Evolutionary conservation across 805 yeast species (phyloP), one percentile per base, ranked within the genome.

Genomic region (Saturnispora ahearnii): DNA sequence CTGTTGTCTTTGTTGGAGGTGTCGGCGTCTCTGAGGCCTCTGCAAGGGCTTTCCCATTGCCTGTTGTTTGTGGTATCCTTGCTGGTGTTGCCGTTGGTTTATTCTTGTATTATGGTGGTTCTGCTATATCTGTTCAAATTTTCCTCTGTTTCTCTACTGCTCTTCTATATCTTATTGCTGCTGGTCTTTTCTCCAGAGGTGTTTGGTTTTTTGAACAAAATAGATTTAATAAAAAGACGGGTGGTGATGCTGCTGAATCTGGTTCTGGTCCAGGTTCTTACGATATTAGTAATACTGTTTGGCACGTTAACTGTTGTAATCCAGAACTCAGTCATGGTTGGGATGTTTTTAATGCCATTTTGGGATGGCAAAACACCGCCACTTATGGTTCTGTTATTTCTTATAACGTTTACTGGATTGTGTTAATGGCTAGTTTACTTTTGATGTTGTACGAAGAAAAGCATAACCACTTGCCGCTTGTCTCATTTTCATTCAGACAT

Each of bases 301-400:
- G 96, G 87, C 97, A 89, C 70, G 90, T 90, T 52, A 88, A 89
- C 76, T 89, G 96, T 70, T 89, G 96, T 72, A 87, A 88, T 69
- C 96, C 96, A 45, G 88, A 82, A 66, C 71, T 76, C 53, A 88
- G 83, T 68, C 79, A 82, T 58, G 96, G 96, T 70, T 90, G 96
- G 96, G 96, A 88, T 76, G 81, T 89, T 54, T 89, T 89, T 76
- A 89, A 89, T 63, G 87, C 96, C 18, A 68, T 89, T 48, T 73
- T 89, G 55, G 97, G 96, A 53, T 90, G 97, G 97, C 95, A 88
- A 72, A 89, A 89, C 69, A 79, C 95, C 44, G 96, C 96, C 55
- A 87, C 95, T 57, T 76, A 86, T 62, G 95, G 96, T 50, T 86
- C 96, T 3, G 87, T 89, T 50, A 70, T 89, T 49, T 78, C 88